These are phyloP conservation scores for Acanthamoeba castellanii DNA, from an alignment of 208 protist genomes.

Conservation along the genomic window DNA sequence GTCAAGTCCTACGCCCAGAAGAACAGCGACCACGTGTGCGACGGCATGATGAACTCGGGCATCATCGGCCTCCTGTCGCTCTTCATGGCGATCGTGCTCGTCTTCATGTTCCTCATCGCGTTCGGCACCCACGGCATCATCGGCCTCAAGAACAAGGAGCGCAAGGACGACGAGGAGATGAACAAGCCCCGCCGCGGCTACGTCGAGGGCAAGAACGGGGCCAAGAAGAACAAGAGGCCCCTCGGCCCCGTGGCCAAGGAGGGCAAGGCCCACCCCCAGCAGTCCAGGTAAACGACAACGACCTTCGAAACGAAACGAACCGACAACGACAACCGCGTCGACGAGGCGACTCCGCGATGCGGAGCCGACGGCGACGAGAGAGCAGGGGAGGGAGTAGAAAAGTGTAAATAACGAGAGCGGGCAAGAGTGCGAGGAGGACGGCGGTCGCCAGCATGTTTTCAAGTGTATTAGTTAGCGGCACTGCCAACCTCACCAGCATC, in stretches of 20 bases:
- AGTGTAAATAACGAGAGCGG: not conserved
- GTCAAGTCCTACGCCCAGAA: not conserved
- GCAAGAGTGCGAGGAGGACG: not conserved
- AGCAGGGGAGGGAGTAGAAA: not conserved
- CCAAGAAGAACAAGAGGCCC: not conserved
- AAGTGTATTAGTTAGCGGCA: not conserved
- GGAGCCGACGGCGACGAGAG: not conserved
- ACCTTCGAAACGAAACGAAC: not conserved
- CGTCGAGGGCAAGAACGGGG: not conserved
- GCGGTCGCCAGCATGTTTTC: not conserved
- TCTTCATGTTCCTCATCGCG: slow-evolving; percentile 25
- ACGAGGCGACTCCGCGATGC: not conserved
- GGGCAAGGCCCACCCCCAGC: not conserved
- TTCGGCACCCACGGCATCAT: slow-evolving; percentile 46
- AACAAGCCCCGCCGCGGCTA: slow-evolving; percentile 63
- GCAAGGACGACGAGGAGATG: slow-evolving; percentile 57
- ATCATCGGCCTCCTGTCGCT: slow-evolving; percentile 58
- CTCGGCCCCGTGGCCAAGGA: slow-evolving; percentile 18
- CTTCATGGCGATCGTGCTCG: slow-evolving; percentile 60
- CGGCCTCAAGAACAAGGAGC: slow-evolving; percentile 7
- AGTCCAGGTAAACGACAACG: not conserved
- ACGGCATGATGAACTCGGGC: slow-evolving; percentile 48
- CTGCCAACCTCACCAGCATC: not conserved
- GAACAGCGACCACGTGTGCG: slow-evolving; percentile 32
- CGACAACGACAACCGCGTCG: not conserved